phyloP scores from a whole-genome alignment of 352 stramenopile species.

The Globisporangium lucens region DNA sequence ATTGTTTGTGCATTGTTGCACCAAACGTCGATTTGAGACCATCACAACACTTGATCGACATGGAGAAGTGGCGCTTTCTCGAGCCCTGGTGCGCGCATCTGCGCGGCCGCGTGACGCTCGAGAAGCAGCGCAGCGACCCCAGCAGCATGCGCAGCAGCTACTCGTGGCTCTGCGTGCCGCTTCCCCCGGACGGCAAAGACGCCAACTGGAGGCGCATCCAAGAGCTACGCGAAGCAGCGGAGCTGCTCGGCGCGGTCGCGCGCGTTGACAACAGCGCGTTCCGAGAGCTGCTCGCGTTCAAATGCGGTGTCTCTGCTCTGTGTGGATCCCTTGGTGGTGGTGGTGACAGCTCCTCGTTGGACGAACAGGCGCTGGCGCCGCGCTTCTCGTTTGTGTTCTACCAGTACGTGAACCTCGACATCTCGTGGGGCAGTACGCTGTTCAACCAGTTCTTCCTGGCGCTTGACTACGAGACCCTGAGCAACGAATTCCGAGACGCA shows the following conservation, averaged over 20 bases:
- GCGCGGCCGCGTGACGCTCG: constrained; percentile 9
- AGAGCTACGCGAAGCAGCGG: constrained; percentile 9
- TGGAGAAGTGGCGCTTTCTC: constrained; percentile 12
- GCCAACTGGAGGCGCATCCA: constrained; percentile 13
- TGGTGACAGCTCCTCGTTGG: not conserved
- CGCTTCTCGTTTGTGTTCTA: constrained; percentile 15
- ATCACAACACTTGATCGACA: constrained; percentile 11
- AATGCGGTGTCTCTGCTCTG: not conserved
- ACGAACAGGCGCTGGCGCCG: not conserved
- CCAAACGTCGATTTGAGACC: not conserved
- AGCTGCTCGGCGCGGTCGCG: constrained; percentile 13
- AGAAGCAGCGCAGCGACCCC: not conserved
- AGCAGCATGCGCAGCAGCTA: constrained; percentile 6
- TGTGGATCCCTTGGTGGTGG: not conserved
- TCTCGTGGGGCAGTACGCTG: constrained; percentile 17
- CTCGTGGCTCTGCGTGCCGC: constrained; percentile 7
- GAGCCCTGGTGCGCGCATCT: constrained; percentile 14
- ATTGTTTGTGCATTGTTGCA: not conserved
- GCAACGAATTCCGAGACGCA: constrained; percentile 12
- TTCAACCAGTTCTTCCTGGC: constrained; percentile 22
- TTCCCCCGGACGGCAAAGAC: constrained; percentile 10
- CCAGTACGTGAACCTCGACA: constrained; percentile 17
- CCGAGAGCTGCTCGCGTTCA: constrained; percentile 5
- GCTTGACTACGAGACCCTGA: constrained; percentile 7
- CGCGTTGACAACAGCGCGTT: constrained; percentile 9